Evolutionary conservation across 2,329 filamentous ascomycete genomes (phyloP).

Genomic region (Leptographium procerum): DNA sequence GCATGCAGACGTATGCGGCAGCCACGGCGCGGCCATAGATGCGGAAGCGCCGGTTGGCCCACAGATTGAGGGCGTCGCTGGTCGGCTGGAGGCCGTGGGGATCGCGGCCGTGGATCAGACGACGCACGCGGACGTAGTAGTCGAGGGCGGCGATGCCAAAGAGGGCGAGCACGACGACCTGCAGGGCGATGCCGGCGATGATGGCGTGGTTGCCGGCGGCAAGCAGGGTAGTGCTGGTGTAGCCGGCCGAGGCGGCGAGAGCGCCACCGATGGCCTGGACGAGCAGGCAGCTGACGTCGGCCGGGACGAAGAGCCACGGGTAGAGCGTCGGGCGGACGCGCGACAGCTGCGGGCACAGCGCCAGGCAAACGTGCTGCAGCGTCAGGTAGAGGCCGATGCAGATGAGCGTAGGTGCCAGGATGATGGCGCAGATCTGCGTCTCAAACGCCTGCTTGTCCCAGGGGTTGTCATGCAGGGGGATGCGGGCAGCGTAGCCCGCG

Average conservation of each 20-base stretch:
- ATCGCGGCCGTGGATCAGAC: slow-evolving; percentile 21
- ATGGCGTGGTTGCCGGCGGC: slow-evolving; percentile 37
- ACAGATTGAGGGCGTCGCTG: slow-evolving; percentile 22
- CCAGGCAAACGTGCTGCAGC: slow-evolving; percentile 45
- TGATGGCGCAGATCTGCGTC: slow-evolving; percentile 47
- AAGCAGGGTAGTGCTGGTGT: slow-evolving; percentile 26
- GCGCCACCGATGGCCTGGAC: slow-evolving; percentile 48
- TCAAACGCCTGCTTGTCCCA: slow-evolving; percentile 44
- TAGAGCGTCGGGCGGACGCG: slow-evolving; percentile 39
- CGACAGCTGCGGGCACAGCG: slow-evolving; percentile 37
- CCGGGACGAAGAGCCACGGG: slow-evolving; percentile 46
- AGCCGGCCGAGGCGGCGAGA: slow-evolving; percentile 36
- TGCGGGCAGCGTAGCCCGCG: slow-evolving; percentile 41
- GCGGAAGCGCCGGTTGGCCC: slow-evolving; percentile 31
- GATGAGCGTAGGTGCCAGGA: slow-evolving; percentile 48
- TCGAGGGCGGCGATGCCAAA: slow-evolving; percentile 34
- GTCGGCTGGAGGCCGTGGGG: not conserved
- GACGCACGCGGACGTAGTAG: slow-evolving; percentile 31
- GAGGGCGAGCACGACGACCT: slow-evolving; percentile 35
- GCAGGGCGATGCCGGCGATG: slow-evolving; percentile 41
- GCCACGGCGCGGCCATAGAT: slow-evolving; percentile 32
- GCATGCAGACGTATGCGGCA: slow-evolving; percentile 32
- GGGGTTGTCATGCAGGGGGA: slow-evolving; percentile 39
- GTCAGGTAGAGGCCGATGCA: slow-evolving; percentile 54
- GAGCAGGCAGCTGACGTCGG: slow-evolving; percentile 45